Base-by-base conservation (phyloP, 164 flowering plant genomes). In the Vitis rupestris region DNA sequence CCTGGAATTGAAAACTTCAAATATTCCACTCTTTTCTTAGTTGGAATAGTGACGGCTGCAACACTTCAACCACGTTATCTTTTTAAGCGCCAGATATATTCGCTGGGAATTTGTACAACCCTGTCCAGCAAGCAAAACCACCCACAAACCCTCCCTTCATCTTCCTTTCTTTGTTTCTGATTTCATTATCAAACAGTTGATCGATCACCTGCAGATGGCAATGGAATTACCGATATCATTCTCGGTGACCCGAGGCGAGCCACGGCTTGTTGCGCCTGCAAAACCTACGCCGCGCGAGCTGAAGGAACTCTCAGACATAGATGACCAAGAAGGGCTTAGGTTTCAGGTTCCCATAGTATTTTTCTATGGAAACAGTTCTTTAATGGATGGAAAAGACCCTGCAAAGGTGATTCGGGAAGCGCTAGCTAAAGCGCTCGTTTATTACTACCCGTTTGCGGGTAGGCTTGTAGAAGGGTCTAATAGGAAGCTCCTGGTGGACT, bases 371-470 rank as follows among this genome's bases (percentile, higher is more conserved):
- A 4, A 6, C 19, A 16, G 27, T 44, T 2, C 31, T 9, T 27
- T 1, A 4, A 8, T 19, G 10, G 50, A 2, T 2, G n/a, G 17
- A 12, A 17, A 64, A 50, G 70, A 67, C 52, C 70, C 70, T n/a
- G 76, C 10, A 10, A 30, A 23, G 51, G 67, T 70, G 47, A 66
- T 75, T 9, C 59, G 61, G 15, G 64, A 60, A 2, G 79, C 77
- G 9, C 67, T 78, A 3, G 73, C 74, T 1, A 4, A 63, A 17
- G 67, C 79, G 2, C 76, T 81, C 1, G 84, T 75, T 10, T 65
- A 5, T 13, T 78, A 78, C 65, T 82, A 76, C 58, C 82, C 79
- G 0, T 72, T 78, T n/a, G 79, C 80, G 8, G 78, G 80, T 4
- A 65, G 80, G 68, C 67, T 79, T 3, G 72, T 70, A 59, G 80